These are phyloP conservation scores for Dioszegia hungarica DNA, from an alignment of 768 basidiomycete genomes.

Conservation along the genomic window DNA sequence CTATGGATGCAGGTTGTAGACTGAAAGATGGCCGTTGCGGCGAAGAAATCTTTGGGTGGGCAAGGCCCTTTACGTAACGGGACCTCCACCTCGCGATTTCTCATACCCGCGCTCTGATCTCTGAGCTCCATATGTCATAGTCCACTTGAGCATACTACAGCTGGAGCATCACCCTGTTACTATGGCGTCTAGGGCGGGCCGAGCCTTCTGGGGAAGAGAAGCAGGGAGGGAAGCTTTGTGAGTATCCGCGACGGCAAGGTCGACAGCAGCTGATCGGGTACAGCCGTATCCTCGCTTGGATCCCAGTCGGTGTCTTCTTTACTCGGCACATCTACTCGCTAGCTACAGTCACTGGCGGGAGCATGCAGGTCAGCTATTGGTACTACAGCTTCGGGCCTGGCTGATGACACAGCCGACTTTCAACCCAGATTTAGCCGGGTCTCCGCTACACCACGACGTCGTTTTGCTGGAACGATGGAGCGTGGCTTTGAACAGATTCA, in stretches of 20 bases:
- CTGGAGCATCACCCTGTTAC: neutral
- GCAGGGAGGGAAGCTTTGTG: conserved; percentile 3
- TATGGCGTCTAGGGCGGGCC: neutral
- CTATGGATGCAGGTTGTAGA: neutral
- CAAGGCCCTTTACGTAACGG: neutral
- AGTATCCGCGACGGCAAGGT: neutral
- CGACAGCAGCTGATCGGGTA: neutral
- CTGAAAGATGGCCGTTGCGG: neutral
- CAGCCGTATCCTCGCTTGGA: conserved; percentile 42
- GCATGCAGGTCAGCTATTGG: conserved; percentile 47
- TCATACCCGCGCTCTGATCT: too few species aligned
- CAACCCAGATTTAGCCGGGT: conserved; percentile 40
- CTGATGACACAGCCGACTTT: conserved; percentile 45
- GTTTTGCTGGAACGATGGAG: conserved; percentile 48
- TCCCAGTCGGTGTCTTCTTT: conserved; percentile 49
- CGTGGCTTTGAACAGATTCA: conserved; percentile 31
- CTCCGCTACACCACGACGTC: conserved; percentile 45
- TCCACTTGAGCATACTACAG: neutral
- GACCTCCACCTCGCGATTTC: neutral
- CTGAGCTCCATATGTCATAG: neutral
- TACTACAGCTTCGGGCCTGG: neutral
- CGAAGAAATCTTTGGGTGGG: neutral
- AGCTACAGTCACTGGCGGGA: conserved; percentile 41
- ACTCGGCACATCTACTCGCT: conserved; percentile 46
- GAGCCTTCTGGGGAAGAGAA: conserved; percentile 1